Percentiles rank a stretch among this genome's conserved stretches.
Conservation (phyloP, 129 eudicot species). For the Pseudognaphalium luteoalbum region DNA sequence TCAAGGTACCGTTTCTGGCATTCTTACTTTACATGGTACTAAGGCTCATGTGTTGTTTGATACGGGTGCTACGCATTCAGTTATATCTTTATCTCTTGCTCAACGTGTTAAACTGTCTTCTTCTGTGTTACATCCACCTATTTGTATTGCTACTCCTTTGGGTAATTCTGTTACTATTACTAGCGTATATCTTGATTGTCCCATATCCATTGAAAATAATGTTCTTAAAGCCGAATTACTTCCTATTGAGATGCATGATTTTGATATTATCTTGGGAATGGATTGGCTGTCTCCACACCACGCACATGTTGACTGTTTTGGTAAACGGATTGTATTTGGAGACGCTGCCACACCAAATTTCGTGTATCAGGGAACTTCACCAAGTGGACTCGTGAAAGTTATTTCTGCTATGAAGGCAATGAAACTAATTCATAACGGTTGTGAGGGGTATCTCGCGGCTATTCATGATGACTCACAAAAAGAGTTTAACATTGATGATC, state of each 20-base stretch:
- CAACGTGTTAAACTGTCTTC: neutral
- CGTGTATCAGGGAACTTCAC: neutral
- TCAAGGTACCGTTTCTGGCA: neutral
- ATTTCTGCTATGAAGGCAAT: neutral
- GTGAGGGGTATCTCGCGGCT: neutral
- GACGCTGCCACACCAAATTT: neutral
- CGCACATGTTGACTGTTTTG: neutral
- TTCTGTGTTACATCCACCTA: too few species aligned
- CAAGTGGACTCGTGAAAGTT: neutral
- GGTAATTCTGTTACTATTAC: too few species aligned
- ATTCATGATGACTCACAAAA: neutral
- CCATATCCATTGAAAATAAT: too few species aligned
- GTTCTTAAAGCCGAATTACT: too few species aligned
- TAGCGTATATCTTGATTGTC: too few species aligned
- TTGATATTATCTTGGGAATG: too few species aligned
- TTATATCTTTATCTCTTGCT: neutral
- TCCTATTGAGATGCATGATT: too few species aligned
- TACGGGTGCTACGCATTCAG: neutral
- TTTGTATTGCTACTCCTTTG: too few species aligned
- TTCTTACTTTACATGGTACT: neutral
- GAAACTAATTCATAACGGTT: neutral
- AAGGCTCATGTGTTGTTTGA: slow-evolving; percentile 6
- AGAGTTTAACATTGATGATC: neutral
- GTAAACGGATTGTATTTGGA: neutral
- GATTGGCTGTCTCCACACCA: neutral